These are phyloP conservation scores for Beauveria sp. DNA, from an alignment of 2,329 filamentous ascomycete species.

Conservation along the genomic window DNA sequence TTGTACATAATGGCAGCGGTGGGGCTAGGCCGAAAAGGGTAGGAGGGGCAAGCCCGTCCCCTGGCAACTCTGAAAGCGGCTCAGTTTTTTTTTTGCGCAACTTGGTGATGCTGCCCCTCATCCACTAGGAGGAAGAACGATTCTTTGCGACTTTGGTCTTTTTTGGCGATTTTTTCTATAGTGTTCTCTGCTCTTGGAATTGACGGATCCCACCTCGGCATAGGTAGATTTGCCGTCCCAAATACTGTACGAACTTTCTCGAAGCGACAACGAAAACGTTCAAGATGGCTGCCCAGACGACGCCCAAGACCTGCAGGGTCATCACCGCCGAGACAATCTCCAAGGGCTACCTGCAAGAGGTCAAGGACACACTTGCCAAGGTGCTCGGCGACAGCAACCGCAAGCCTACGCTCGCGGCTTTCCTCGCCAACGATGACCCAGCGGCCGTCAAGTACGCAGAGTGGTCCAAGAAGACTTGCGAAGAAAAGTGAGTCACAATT, in stretches of 20 bases:
- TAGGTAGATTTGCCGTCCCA: neutral
- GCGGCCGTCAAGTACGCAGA: constrained; percentile 90
- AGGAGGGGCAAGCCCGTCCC: constrained; percentile 24
- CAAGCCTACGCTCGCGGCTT: constrained; percentile 76
- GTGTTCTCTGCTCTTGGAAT: neutral
- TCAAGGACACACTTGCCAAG: constrained; percentile 64
- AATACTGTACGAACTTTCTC: neutral
- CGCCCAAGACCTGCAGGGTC: constrained; percentile 74
- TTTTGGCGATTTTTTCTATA: neutral
- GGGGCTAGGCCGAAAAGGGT: constrained; percentile 18
- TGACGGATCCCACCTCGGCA: neutral
- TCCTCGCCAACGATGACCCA: constrained; percentile 86
- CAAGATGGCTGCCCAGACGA: constrained; percentile 1
- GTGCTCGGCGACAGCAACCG: constrained; percentile 49
- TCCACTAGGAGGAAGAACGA: neutral
- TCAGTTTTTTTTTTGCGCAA: constrained; percentile 16
- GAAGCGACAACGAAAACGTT: neutral
- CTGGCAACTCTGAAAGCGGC: constrained; percentile 12
- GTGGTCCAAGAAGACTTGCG: constrained; percentile 94
- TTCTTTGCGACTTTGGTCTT: neutral
- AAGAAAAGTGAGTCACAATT: constrained; percentile 70
- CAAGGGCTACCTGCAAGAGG: constrained; percentile 71
- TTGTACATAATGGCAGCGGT: neutral
- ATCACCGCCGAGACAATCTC: constrained; percentile 83
- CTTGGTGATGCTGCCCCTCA: constrained; percentile 8